Base-by-base conservation (phyloP, 1,284 basidiomycete genomes). In the Ustilago curta region DNA sequence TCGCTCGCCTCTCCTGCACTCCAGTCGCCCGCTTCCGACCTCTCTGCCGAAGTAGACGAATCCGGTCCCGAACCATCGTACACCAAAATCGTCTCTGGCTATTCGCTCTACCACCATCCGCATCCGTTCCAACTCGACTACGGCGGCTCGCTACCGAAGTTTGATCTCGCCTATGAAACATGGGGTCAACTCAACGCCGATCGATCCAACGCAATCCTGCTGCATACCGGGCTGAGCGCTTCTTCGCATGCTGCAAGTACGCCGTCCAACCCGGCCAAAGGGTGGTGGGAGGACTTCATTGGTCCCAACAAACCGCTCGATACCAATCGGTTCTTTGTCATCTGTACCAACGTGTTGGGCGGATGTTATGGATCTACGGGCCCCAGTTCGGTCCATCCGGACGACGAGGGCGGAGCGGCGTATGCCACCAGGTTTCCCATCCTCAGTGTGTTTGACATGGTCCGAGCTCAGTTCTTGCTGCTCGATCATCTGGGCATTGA, bases 241-340 rank as follows among this genome's bases (percentile, higher is more conserved):
- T 95, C 93, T 2, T 97, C 94, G 0, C 96, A 99, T 86, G 96
- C 97, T 1, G 95, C 95, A 0, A 92, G 92, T 12, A 92, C 92
- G 0, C 84, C 88, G 2, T 86, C 88, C 12, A 97, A 97, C 76
- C 90, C 93, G 0, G 87, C 92, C 0, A 89, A 91, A 23, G 96
- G 97, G 6, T 99, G 96, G 97, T 99, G 96, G 96, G 93, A 99
- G 86, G 92, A 92, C 79, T 99, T 98, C 86, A 94, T 99, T 69
- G 96, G 97, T 0, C 95, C 95, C 2, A 94, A 94, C 64, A 84
- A 82, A 57, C 90, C 95, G 3, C 88, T 99, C 37, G 97, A 99
- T 87, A 98, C 96, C 4, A 88, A 95, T 83, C 89, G 91, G 56
- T 97, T 92, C 87, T 98, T 93, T 86, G 88, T 99, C 83, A 91